A percentile compares a stretch with the other conserved stretches of the same genome.
These are phyloP conservation scores for Thielaviopsis populi DNA, from an alignment of 2,329 filamentous ascomycete species.

Conservation along the genomic window DNA sequence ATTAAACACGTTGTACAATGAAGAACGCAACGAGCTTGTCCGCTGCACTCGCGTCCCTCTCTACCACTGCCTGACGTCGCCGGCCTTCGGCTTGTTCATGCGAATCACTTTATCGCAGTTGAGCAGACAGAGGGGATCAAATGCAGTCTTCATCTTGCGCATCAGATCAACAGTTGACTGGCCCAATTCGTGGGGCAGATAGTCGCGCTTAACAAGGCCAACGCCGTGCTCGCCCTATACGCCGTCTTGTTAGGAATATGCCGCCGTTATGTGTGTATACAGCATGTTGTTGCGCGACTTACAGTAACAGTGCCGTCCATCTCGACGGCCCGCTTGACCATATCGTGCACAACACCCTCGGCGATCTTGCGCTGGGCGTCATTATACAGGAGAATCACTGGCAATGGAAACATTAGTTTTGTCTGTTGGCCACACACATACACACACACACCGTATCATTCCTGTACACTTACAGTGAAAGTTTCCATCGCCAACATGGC, in stretches of 20 bases:
- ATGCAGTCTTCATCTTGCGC: constrained; percentile 70
- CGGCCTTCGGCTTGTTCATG: constrained; percentile 34
- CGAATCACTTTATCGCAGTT: constrained; percentile 57
- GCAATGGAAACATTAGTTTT: neutral
- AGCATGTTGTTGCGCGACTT: constrained; percentile 19
- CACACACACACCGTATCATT: neutral
- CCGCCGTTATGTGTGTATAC: neutral
- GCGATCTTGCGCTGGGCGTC: constrained; percentile 51
- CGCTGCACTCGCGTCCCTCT: neutral
- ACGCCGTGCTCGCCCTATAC: constrained; percentile 63
- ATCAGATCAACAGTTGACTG: constrained; percentile 63
- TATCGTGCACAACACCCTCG: constrained; percentile 59
- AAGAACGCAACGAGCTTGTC: neutral
- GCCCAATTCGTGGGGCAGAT: constrained; percentile 64
- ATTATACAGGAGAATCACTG: constrained; percentile 44
- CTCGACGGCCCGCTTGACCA: constrained; percentile 75
- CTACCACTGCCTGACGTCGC: constrained; percentile 33
- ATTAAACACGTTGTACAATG: no score
- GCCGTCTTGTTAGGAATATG: neutral
- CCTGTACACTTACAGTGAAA: constrained; percentile 42
- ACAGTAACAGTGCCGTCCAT: constrained; percentile 71
- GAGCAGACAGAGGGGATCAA: constrained; percentile 57
- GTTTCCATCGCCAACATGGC: constrained; percentile 65
- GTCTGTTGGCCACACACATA: neutral
- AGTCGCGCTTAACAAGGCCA: constrained; percentile 71